A percentile compares a stretch with the other conserved stretches of the same genome.
Evolutionary conservation across 2,329 filamentous ascomycete species (phyloP).

Genomic region (Neopestalotiopsis sp.): DNA sequence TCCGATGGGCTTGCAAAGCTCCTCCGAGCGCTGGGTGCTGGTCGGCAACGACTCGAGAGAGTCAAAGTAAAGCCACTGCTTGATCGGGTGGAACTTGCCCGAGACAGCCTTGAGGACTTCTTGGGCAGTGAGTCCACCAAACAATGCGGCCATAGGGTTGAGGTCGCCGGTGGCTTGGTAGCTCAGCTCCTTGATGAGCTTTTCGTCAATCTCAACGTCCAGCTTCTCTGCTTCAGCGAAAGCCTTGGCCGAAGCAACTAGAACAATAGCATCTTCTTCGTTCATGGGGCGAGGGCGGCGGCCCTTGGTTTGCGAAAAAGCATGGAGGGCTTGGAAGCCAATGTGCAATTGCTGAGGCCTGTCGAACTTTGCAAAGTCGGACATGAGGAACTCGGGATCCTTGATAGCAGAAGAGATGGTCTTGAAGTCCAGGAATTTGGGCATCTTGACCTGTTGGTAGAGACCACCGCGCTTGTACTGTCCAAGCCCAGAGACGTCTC

Average conservation of each 20-base stretch:
- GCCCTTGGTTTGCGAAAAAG: conserved; percentile 77
- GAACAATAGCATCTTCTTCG: conserved; percentile 78
- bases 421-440: conserved; percentile 90
- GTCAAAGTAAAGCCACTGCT: conserved; percentile 97
- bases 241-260: conserved; percentile 75
- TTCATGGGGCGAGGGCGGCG: conserved; percentile 83
- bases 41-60: conserved; percentile 93
- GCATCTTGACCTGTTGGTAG: conserved; percentile 98
- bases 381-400: conserved; percentile 87
- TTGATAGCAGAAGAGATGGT: conserved; percentile 77
- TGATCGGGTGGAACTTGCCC: conserved; percentile 95
- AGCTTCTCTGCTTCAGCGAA: conserved; percentile 77
- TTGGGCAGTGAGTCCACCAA: conserved; percentile 91
- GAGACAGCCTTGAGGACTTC: conserved; percentile 97
- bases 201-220: conserved; percentile 87
- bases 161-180: conserved; percentile 94
- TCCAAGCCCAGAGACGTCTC: conserved; percentile 85
- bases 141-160: conserved; percentile 91
- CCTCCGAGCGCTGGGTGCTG: conserved; percentile 76
- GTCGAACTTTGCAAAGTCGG: conserved; percentile 98
- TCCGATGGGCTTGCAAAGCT: conserved; percentile 83
- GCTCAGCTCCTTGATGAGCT: conserved; percentile 88
- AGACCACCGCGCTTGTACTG: conserved; percentile 88
- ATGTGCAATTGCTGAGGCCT: conserved; percentile 90
- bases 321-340: conserved; percentile 90